Percentiles rank a stretch among this genome's conserved stretches.
Evolutionary conservation across 495 filamentous ascomycete genomes (phyloP).

Genomic region (Letharia columbiana): DNA sequence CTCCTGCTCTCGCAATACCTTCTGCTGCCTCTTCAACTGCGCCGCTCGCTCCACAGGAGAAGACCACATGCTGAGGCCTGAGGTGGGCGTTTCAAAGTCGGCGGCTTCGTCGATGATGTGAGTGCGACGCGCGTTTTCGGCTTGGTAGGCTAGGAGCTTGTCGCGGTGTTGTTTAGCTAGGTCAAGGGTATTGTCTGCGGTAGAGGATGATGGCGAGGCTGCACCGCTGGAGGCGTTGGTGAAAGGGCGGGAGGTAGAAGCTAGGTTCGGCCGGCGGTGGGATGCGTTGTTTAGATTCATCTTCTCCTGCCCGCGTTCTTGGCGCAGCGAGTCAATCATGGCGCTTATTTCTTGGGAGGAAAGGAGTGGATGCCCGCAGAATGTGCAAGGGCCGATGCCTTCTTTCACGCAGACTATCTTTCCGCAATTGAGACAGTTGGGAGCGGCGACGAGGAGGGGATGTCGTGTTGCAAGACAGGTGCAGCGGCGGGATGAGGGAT

Average conservation of each 20-base stretch:
- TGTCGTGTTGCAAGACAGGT: constrained; percentile 80
- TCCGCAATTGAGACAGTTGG: constrained; percentile 87
- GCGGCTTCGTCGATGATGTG: constrained; percentile 87
- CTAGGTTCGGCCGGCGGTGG: constrained; percentile 58
- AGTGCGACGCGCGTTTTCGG: constrained; percentile 79
- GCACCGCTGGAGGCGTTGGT: constrained; percentile 16
- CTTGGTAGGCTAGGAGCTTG: constrained; percentile 72
- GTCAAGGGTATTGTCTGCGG: constrained; percentile 30
- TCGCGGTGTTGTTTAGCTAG: constrained; percentile 72
- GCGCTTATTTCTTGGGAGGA: constrained; percentile 60
- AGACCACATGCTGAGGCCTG: constrained; percentile 74
- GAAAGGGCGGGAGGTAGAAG: constrained; percentile 38
- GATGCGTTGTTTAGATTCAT: constrained; percentile 66
- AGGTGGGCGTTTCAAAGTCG: constrained; percentile 72
- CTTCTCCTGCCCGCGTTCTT: constrained; percentile 77
- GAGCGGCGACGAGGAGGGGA: constrained; percentile 73
- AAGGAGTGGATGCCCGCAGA: constrained; percentile 69
- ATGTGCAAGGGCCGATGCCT: constrained; percentile 90
- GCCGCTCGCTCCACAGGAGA: constrained; percentile 77
- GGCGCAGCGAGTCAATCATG: constrained; percentile 80
- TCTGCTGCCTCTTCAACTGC: constrained; percentile 86
- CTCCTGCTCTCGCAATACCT: constrained; percentile 75
- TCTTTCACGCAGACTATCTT: constrained; percentile 97
- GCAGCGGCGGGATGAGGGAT: constrained; percentile 51
- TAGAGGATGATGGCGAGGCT: constrained; percentile 32